Evolutionary conservation across 257 asterid genomes (phyloP).

Genomic region (Capsicum pubescens): DNA sequence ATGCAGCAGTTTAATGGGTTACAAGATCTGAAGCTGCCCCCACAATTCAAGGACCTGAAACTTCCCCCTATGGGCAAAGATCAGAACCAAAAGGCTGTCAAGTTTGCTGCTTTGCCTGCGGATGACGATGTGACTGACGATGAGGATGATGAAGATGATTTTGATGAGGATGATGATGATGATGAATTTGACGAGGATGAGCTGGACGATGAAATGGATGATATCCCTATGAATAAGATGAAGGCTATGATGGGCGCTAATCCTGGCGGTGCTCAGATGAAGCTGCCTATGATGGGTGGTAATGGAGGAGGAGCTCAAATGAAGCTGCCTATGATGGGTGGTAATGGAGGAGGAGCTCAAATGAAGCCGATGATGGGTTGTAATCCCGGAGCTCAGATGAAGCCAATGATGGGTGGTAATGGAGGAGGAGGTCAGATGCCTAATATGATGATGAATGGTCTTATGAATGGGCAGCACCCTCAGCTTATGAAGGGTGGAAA

Average conservation of each 20-base stretch:
- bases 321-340: slow-evolving; percentile 57
- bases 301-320: slow-evolving; percentile 1
- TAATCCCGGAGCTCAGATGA: slow-evolving; percentile 32
- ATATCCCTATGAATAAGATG: slow-evolving; percentile 46
- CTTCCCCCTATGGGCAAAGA: slow-evolving; percentile 51
- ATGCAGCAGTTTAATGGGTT: slow-evolving; percentile 57
- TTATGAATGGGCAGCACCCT: slow-evolving; percentile 32
- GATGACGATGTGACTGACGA: slow-evolving; percentile 60
- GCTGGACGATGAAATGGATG: slow-evolving; percentile 68
- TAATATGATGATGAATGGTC: slow-evolving; percentile 38
- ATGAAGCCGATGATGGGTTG: slow-evolving; percentile 53
- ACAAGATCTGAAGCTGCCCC: slow-evolving; percentile 66
- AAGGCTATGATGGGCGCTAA: slow-evolving; percentile 37
- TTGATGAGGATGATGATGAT: slow-evolving; percentile 29
- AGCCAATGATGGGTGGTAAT: slow-evolving; percentile 49
- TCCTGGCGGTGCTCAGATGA: slow-evolving; percentile 5
- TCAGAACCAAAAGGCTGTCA: slow-evolving; percentile 61
- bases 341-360: slow-evolving; percentile 21
- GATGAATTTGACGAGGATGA: slow-evolving; percentile 48
- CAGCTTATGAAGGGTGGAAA: slow-evolving; percentile 31
- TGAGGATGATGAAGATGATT: slow-evolving; percentile 47
- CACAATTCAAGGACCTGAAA: slow-evolving; percentile 46
- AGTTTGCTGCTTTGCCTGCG: slow-evolving; percentile 50
- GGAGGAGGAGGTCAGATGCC: slow-evolving; percentile 47
- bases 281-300: slow-evolving; percentile 46